Evolutionary conservation across 2,329 filamentous ascomycete genomes (phyloP).

Genomic region (Endocalyx cinctus): DNA sequence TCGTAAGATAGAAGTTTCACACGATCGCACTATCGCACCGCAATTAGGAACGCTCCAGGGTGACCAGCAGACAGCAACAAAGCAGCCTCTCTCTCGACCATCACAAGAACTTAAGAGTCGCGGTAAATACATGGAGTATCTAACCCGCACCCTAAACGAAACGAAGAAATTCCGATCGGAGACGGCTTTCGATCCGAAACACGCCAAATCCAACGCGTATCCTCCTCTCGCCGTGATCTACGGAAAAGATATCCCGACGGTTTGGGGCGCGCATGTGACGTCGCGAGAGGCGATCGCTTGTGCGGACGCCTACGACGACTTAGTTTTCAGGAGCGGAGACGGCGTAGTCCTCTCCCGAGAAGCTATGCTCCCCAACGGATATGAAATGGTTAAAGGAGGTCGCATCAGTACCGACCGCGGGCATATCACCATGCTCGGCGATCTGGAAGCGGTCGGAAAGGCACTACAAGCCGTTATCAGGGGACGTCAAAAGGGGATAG

Average conservation of each 20-base stretch:
- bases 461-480: slow-evolving; percentile 65
- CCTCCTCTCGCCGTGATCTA: slow-evolving; percentile 82
- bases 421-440: slow-evolving; percentile 82
- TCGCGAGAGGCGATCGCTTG: slow-evolving; percentile 69
- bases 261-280: slow-evolving; percentile 73
- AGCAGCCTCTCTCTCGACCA: slow-evolving; percentile 18
- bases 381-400: slow-evolving; percentile 67
- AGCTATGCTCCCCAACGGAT: slow-evolving; percentile 79
- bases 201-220: slow-evolving; percentile 65
- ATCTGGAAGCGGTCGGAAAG: slow-evolving; percentile 73
- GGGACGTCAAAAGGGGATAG: slow-evolving; percentile 69
- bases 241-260: slow-evolving; percentile 80
- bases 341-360: slow-evolving; percentile 83
- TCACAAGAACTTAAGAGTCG: slow-evolving; percentile 44
- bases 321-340: slow-evolving; percentile 83
- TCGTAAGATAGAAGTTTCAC: slow-evolving; percentile 25
- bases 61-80: slow-evolving; percentile 19
- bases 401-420: slow-evolving; percentile 76
- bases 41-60: slow-evolving; percentile 38
- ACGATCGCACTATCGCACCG: slow-evolving; percentile 38
- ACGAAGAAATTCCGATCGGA: slow-evolving; percentile 73
- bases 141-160: slow-evolving; percentile 67
- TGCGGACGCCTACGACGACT: slow-evolving; percentile 76
- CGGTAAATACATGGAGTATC: slow-evolving; percentile 55
- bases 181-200: slow-evolving; percentile 55